A percentile compares a stretch with the other conserved stretches of the same genome.
These are phyloP conservation scores for Albophoma yamanashiensis DNA, from an alignment of 2,329 filamentous ascomycete species.

Conservation along the genomic window DNA sequence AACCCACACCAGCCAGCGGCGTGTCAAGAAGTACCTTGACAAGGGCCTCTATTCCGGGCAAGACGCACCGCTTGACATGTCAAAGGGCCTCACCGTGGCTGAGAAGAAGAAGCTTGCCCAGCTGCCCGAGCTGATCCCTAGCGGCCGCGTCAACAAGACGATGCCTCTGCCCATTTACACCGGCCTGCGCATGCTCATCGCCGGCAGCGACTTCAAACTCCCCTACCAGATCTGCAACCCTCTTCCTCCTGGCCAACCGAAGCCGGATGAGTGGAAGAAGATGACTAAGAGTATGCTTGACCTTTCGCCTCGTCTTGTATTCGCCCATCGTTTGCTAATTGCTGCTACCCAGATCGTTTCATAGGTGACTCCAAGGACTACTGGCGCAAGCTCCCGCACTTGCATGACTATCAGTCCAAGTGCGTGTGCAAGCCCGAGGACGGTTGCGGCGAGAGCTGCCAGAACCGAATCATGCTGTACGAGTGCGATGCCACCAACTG, in stretches of 20 bases:
- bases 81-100: slow-evolving; percentile 33
- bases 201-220: slow-evolving; percentile 73
- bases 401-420: slow-evolving; percentile 63
- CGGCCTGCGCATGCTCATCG: slow-evolving; percentile 59
- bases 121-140: slow-evolving; percentile 35
- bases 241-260: slow-evolving; percentile 73
- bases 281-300: slow-evolving; percentile 70
- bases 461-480: slow-evolving; percentile 94
- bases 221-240: slow-evolving; percentile 88
- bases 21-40: slow-evolving; percentile 64
- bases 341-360: slow-evolving; percentile 61
- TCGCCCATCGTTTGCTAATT: slow-evolving; percentile 15
- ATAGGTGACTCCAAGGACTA: slow-evolving; percentile 70
- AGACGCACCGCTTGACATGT: slow-evolving; percentile 37
- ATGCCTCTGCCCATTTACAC: slow-evolving; percentile 73
- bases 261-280: slow-evolving; percentile 87
- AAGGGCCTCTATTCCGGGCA: slow-evolving; percentile 87
- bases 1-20: slow-evolving; percentile 28
- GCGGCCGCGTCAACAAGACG: slow-evolving; percentile 38
- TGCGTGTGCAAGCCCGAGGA: slow-evolving; percentile 70
- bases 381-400: slow-evolving; percentile 70
- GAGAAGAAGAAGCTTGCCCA: slow-evolving; percentile 42
- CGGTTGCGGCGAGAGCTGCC: slow-evolving; percentile 81
- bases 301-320: neutral
- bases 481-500: slow-evolving; percentile 92